Evolutionary conservation across 495 filamentous ascomycete genomes (phyloP).

Genomic region (Glutinoglossum americanum): DNA sequence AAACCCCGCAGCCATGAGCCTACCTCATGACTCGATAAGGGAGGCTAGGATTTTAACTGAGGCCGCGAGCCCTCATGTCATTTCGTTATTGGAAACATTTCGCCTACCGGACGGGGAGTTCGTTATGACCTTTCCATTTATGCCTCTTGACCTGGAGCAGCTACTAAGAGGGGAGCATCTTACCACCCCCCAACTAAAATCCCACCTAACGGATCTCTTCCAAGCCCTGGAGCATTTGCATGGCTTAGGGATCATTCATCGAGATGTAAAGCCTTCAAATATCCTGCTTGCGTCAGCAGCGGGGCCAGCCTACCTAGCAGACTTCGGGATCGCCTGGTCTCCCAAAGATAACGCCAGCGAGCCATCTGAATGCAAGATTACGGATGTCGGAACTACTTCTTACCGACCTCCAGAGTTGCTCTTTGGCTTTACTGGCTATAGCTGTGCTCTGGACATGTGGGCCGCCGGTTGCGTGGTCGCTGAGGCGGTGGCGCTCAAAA

Average conservation of each 20-base stretch:
- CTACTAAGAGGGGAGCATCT: constrained; percentile 31
- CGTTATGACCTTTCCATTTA: constrained; percentile 66
- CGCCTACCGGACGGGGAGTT: constrained; percentile 45
- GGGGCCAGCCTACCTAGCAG: constrained; percentile 58
- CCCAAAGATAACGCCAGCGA: constrained; percentile 38
- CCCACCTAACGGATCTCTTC: constrained; percentile 45
- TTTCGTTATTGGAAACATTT: constrained; percentile 50
- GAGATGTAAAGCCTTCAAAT: constrained; percentile 86
- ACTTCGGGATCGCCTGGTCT: constrained; percentile 85
- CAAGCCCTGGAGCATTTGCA: constrained; percentile 53
- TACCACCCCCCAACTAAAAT: constrained; percentile 22
- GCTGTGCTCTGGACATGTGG: constrained; percentile 63
- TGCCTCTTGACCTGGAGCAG: constrained; percentile 44
- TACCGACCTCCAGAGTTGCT: constrained; percentile 83
- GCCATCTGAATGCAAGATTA: constrained; percentile 46
- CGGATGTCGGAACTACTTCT: constrained; percentile 79
- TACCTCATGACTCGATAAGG: constrained; percentile 59
- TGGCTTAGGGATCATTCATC: constrained; percentile 55
- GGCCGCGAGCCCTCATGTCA: constrained; percentile 28
- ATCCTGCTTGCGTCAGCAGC: constrained; percentile 45
- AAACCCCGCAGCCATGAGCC: constrained; percentile 41
- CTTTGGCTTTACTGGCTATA: constrained; percentile 63
- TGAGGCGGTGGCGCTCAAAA: constrained; percentile 25
- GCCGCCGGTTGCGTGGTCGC: constrained; percentile 68
- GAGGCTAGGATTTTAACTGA: constrained; percentile 52